Evolutionary conservation across 768 basidiomycete species (phyloP), one percentile per base, ranked within the genome.

Genomic region (Fomitopsis pulvina): DNA sequence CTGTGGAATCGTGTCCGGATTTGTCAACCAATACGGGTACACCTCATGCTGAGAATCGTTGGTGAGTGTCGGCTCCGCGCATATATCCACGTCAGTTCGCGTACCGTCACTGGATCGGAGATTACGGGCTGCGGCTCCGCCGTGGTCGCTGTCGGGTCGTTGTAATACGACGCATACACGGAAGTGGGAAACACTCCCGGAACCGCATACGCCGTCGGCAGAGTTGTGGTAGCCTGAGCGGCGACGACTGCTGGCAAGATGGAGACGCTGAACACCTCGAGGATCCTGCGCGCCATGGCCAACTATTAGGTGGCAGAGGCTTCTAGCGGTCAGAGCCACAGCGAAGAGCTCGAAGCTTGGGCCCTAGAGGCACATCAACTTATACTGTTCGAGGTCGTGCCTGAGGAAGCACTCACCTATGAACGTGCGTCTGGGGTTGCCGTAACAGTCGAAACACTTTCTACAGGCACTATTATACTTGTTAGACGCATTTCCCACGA

Each of bases 91-190:
- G 7, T 22, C 4, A 24, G 20, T 27, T 32, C 41, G 42, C 63
- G 49, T 54, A 85, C 86, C 24, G 75, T 74, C 27, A 87, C 76
- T 8, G 84, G 81, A 60, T 89, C 86, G 12, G 84, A 78, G 30
- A 89, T 75, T 51, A 87, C 73, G n/a, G 86, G 87, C 65, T 89
- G 87, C 3, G 80, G 80, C 60, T 89, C 87, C 0, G 73, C 78
- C 11, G 77, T 76, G 2, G 87, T 88, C 27, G 78, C 81, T 1
- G 84, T 87, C 27, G 87, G 85, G 54, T 75, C 66, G 63, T 87
- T 87, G 67, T 81, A 86, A 63, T 87, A 89, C 45, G 71, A 60
- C n/a, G 69, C 60, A 63, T 80, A 89, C 32, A 75, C 66, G 4
- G 81, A 76, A 1, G 83, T 83, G 1, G 86, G 85, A 62, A 86